phyloP scores from a whole-genome alignment of 2,329 filamentous ascomycete species.

The Trichoderma sp. region DNA sequence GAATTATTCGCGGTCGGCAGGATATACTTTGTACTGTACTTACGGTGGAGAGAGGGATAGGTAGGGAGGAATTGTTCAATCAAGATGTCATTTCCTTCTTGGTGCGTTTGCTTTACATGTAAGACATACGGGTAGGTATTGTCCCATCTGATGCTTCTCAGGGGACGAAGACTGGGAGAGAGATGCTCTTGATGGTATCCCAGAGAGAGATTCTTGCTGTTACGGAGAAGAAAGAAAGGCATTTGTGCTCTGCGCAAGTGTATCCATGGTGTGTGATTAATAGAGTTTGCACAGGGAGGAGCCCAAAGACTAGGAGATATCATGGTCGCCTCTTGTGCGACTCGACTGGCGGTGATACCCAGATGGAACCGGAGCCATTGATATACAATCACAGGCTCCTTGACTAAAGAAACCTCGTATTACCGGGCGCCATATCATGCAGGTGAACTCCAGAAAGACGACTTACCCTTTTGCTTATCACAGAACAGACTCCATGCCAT shows the following conservation, averaged over 20 bases:
- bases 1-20: neutral
- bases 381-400: neutral
- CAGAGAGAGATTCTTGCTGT: neutral
- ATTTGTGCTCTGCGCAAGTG: neutral
- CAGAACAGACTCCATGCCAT: neutral
- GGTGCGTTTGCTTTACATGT: neutral
- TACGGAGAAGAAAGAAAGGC: neutral
- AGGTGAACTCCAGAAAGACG: neutral
- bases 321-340: neutral
- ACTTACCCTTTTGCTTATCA: neutral
- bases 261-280: neutral
- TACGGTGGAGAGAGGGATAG: neutral
- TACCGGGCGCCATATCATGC: neutral
- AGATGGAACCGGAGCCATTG: neutral
- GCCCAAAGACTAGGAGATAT: neutral
- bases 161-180: neutral
- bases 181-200: neutral
- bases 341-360: constrained; percentile 17
- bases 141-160: neutral
- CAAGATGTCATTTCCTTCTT: neutral
- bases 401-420: constrained; percentile 1
- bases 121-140: neutral
- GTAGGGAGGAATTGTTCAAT: neutral
- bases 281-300: constrained; percentile 3
- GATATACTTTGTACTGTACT: neutral